These are phyloP conservation scores for Xylariaceae sp. DNA, from an alignment of 2,329 filamentous ascomycete genomes.

Conservation along the genomic window DNA sequence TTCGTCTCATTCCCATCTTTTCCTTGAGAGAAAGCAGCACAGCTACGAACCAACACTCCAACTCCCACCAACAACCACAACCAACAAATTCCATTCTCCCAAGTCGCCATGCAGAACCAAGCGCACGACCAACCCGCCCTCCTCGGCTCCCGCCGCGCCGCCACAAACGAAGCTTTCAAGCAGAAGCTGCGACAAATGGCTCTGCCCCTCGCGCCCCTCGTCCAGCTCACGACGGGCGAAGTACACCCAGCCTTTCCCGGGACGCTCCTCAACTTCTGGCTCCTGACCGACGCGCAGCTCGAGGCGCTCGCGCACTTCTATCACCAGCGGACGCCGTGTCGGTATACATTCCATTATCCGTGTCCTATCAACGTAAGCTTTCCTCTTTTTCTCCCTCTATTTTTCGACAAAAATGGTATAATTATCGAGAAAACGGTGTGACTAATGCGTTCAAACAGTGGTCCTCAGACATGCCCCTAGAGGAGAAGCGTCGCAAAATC, in stretches of 20 bases:
- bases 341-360: conserved; percentile 58
- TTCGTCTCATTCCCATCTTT: too few species aligned
- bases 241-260: conserved; percentile 60
- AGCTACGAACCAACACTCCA: too few species aligned
- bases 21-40: neutral
- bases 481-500: conserved; percentile 67
- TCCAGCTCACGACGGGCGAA: conserved; percentile 56
- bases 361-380: conserved; percentile 48
- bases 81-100: neutral
- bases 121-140: conserved; percentile 21
- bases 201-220: conserved; percentile 60
- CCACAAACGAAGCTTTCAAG: conserved; percentile 47
- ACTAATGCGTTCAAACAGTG: conserved; percentile 37
- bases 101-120: conserved; percentile 24
- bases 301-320: conserved; percentile 68
- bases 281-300: conserved; percentile 65
- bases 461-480: conserved; percentile 47
- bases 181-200: conserved; percentile 62
- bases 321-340: conserved; percentile 58
- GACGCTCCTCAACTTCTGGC: conserved; percentile 66
- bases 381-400: neutral
- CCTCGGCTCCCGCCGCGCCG: conserved; percentile 36
- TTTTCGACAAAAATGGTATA: neutral
- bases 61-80: neutral
- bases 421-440: too few species aligned